A percentile compares a stretch with the other conserved stretches of the same genome.
Evolutionary conservation across 2,329 filamentous ascomycete species (phyloP).

Genomic region (Cordyceps farinosa): DNA sequence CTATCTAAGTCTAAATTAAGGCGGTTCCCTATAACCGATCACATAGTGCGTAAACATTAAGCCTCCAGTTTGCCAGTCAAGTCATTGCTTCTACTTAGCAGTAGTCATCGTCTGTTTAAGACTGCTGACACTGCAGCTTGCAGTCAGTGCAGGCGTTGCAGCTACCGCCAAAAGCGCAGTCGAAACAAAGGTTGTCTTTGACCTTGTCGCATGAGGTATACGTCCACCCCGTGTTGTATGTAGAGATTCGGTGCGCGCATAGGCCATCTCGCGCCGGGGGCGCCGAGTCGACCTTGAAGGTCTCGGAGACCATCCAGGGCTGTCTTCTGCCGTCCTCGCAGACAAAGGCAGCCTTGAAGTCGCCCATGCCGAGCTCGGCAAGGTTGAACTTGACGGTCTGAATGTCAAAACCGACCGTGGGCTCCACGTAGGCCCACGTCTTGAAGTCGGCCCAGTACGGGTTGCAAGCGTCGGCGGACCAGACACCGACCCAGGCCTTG

Average conservation of each 20-base stretch:
- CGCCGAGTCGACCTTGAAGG: neutral
- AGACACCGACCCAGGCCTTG: neutral
- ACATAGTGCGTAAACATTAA: too few relatives aligned
- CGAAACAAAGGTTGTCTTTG: too few relatives aligned
- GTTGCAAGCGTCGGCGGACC: neutral
- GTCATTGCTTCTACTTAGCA: too few relatives aligned
- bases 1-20: too few relatives aligned
- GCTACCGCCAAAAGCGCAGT: too few relatives aligned
- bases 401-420: neutral
- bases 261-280: neutral
- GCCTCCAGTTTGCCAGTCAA: too few relatives aligned
- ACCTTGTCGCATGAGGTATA: neutral
- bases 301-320: slow-evolving; percentile 1
- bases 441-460: neutral
- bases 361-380: neutral
- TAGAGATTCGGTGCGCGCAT: neutral
- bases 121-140: too few relatives aligned
- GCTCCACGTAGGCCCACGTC: neutral
- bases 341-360: slow-evolving; percentile 6
- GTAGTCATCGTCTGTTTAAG: too few relatives aligned
- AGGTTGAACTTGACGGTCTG: neutral
- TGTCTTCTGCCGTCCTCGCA: neutral
- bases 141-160: too few relatives aligned
- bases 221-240: neutral
- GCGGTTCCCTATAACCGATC: too few relatives aligned